These are phyloP conservation scores for Poa annua DNA, from an alignment of 176 grass and related monocot genomes.

Conservation along the genomic window DNA sequence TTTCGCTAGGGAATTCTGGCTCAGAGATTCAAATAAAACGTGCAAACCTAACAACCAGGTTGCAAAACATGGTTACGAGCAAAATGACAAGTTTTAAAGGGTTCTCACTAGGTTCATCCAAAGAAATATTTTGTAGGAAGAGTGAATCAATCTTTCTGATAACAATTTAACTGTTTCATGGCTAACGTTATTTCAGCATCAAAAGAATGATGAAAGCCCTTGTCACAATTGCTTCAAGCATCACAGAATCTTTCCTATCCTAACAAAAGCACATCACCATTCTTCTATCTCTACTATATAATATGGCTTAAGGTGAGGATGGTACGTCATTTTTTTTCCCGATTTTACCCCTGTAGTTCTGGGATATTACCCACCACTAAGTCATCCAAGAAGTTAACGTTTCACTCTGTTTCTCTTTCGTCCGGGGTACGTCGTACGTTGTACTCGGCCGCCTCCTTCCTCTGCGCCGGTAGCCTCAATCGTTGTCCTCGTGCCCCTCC, in stretches of 20 bases:
- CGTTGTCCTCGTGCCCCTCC: too few relatives aligned
- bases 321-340: too few relatives aligned
- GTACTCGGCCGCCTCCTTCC: too few relatives aligned
- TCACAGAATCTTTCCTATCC: neutral
- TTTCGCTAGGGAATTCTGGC: neutral
- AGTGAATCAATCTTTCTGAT: neutral
- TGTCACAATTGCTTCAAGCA: constrained; percentile 11
- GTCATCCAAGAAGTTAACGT: too few relatives aligned
- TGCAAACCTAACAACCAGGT: neutral
- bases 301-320: too few relatives aligned
- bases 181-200: neutral
- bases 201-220: neutral
- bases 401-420: too few relatives aligned
- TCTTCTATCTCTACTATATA: too few relatives aligned
- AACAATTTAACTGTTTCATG: neutral
- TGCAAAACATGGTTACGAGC: neutral
- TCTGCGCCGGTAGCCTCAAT: too few relatives aligned
- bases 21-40: neutral
- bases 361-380: too few relatives aligned
- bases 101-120: neutral
- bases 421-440: too few relatives aligned
- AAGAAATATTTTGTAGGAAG: neutral
- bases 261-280: neutral
- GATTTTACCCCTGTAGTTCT: too few relatives aligned
- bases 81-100: neutral